Conservation (phyloP, 768 basidiomycete genomes). For the Kwoniella mangroviensis region DNA sequence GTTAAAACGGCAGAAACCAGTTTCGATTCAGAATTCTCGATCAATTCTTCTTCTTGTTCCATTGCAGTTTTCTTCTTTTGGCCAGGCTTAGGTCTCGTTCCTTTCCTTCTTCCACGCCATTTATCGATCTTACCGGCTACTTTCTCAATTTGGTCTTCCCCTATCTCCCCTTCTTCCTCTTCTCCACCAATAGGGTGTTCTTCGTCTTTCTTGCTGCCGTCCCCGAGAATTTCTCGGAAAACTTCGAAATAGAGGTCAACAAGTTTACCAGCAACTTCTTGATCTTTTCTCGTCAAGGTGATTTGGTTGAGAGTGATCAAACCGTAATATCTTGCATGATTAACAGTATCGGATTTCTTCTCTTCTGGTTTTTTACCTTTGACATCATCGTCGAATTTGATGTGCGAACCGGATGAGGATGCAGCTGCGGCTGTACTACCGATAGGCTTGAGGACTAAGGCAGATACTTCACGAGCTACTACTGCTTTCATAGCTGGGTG, state of each 20-base stretch:
- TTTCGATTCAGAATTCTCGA: conserved; percentile 78
- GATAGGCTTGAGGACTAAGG: conserved; percentile 73
- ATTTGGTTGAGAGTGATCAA: conserved; percentile 94
- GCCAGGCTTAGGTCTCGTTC: conserved; percentile 46
- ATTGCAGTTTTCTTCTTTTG: conserved; percentile 53
- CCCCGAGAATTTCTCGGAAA: conserved; percentile 83
- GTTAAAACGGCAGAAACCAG: conserved; percentile 88
- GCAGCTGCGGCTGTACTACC: conserved; percentile 58
- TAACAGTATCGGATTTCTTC: conserved; percentile 45
- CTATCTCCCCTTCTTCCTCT: conserved; percentile 50
- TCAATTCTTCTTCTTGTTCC: conserved; percentile 60
- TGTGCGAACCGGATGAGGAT: conserved; percentile 43
- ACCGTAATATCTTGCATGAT: conserved; percentile 87
- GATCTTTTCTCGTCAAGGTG: conserved; percentile 69
- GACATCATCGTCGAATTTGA: conserved; percentile 60
- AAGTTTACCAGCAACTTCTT: conserved; percentile 73
- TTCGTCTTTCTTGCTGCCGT: conserved; percentile 57
- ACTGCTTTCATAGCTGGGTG: conserved; percentile 93
- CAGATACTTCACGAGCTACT: conserved; percentile 81
- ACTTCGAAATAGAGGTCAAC: conserved; percentile 93
- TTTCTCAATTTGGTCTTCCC: conserved; percentile 58
- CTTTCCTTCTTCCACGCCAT: conserved; percentile 58
- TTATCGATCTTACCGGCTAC: conserved; percentile 58
- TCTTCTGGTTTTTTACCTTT: conserved; percentile 55
- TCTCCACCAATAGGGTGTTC: conserved; percentile 32